phyloP scores from a whole-genome alignment of 495 filamentous ascomycete species.

The Lindgomyces ingoldianus region DNA sequence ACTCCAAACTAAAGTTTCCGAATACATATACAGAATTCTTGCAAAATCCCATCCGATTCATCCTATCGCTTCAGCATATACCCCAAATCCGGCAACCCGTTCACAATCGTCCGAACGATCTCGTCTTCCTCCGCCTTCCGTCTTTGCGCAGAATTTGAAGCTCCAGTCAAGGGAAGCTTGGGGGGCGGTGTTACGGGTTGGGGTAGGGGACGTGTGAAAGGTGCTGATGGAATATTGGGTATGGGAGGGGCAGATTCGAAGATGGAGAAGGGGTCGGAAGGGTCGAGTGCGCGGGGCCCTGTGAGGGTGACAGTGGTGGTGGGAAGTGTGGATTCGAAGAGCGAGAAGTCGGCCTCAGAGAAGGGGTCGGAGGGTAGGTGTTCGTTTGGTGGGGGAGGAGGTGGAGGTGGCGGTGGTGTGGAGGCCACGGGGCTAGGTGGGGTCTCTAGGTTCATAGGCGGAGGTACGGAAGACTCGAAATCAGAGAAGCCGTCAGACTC shows the following conservation, averaged over 20 bases:
- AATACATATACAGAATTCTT: too few species aligned
- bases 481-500: background rate
- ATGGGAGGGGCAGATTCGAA: conserved; percentile 8
- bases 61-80: conserved; percentile 42
- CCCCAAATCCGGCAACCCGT: conserved; percentile 44
- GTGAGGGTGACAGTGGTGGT: background rate
- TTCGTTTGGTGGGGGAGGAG: background rate
- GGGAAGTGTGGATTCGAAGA: conserved; percentile 29
- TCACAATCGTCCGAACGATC: conserved; percentile 38
- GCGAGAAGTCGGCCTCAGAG: conserved; percentile 29
- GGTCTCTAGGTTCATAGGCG: background rate
- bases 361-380: conserved; percentile 1
- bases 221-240: background rate
- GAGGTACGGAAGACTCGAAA: background rate
- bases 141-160: conserved; percentile 8
- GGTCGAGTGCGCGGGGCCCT: background rate
- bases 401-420: background rate
- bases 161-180: conserved; percentile 18
- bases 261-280: conserved; percentile 23
- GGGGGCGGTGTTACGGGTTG: background rate
- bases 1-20: too few species aligned
- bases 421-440: background rate
- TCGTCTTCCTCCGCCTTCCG: conserved; percentile 34
- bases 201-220: background rate
- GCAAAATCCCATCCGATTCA: too few species aligned